Evolutionary conservation across 331 rosid genomes (phyloP), one percentile per base, ranked within the genome.

Genomic region (Quercus lobata): DNA sequence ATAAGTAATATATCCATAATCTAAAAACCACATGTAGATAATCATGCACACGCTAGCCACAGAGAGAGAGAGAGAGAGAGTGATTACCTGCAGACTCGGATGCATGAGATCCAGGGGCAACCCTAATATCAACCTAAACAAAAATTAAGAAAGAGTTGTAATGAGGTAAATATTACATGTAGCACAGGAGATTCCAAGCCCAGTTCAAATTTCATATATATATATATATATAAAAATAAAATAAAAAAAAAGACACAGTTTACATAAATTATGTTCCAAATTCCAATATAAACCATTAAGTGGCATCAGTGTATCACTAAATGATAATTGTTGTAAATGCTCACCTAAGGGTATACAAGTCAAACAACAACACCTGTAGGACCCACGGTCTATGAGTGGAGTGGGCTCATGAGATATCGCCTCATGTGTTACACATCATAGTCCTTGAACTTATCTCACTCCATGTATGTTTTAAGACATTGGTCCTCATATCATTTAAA

Each of bases 61-160:
- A 57, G 3, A 41, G 11, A 41, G 4, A 46, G 15, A 46, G 14
- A 44, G 53, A 46, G 53, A 66, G 72, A 35, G 72, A 49, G 69
- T 58, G 57, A 55, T 34, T 81, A 96, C 99, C 97, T 68, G 94
- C 91, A 77, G 91, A 91, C 89, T 93, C 95, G 54, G 97, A 90
- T 27, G 98, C 87, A 86, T 96, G 97, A 62, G 99, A 93, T 84
- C 99, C 97, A 25, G 97, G 99, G 37, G 97, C 99, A 72, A 96
- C 91, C 84, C 87, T 88, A 81, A 96, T 96, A 80, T 93, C 98
- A 85, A 96, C 97, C 98, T 96, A 74, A 77, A 72, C 55, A 72
- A 29, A 49, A 72, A 71, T 71, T 19, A 16, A 70, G 52, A 46
- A 74, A 52, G 72, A 73, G 69, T 37, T 53, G 27, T 83, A 68